A percentile compares a stretch with the other conserved stretches of the same genome.
Evolutionary conservation across 148 eudicot species (phyloP).

Genomic region (Vaccinium darrowii): DNA sequence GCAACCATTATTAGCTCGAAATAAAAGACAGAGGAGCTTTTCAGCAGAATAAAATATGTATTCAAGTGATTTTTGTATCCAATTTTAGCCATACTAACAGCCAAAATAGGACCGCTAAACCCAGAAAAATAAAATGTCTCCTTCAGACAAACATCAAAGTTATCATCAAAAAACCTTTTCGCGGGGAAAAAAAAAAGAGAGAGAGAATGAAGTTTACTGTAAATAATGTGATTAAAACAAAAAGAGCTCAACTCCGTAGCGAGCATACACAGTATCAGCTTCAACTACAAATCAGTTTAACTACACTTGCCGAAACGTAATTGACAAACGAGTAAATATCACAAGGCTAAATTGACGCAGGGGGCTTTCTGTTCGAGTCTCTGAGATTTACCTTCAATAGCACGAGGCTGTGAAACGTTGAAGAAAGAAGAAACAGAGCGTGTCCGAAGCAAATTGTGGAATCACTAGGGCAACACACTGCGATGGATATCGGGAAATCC

Average conservation of each 20-base stretch:
- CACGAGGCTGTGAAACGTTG: background rate
- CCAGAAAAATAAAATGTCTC: background rate
- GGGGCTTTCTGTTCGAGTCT: background rate
- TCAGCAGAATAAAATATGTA: background rate
- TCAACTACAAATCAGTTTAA: background rate
- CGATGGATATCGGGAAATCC: background rate
- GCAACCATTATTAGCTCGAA: background rate
- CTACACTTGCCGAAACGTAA: background rate
- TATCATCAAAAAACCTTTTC: background rate
- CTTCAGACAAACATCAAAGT: background rate
- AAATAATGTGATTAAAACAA: background rate
- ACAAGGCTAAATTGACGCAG: background rate
- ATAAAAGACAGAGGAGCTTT: background rate
- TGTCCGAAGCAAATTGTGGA: background rate
- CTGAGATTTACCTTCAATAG: background rate
- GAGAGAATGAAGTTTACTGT: background rate
- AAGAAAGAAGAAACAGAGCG: background rate
- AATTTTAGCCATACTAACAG: background rate
- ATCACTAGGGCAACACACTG: background rate
- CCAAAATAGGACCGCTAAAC: background rate
- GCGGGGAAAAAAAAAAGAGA: background rate
- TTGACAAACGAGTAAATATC: background rate
- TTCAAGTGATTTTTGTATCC: background rate
- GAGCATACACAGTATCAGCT: background rate
- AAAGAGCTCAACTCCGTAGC: background rate